A percentile compares a stretch with the other conserved stretches of the same genome.
phyloP scores from a whole-genome alignment of 768 basidiomycete species.

The Suillus tomentosus region DNA sequence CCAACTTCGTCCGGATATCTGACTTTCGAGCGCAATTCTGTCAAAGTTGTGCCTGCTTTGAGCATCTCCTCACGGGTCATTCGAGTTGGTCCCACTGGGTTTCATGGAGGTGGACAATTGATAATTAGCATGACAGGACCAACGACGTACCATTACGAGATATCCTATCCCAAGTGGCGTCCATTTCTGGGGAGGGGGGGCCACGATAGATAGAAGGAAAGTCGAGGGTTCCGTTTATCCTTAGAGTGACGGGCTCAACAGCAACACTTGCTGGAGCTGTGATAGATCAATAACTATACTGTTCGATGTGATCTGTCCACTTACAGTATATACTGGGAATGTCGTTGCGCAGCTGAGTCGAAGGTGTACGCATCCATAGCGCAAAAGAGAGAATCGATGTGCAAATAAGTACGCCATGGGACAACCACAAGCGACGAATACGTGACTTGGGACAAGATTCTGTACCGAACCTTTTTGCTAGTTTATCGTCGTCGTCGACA shows the following conservation, averaged over 20 bases:
- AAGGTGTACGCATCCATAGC: slow-evolving; percentile 13
- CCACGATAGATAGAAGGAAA: slow-evolving; percentile 15
- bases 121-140: too few species aligned
- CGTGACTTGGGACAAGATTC: background rate
- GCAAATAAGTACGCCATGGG: slow-evolving; percentile 7
- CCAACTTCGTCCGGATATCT: slow-evolving; percentile 15
- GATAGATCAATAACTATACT: background rate
- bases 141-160: too few species aligned
- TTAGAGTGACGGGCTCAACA: slow-evolving; percentile 13
- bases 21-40: slow-evolving; percentile 10
- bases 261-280: slow-evolving; percentile 17
- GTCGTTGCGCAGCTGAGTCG: background rate
- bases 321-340: slow-evolving; percentile 8
- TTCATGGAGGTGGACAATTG: background rate
- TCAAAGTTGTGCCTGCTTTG: slow-evolving; percentile 8
- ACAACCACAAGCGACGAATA: slow-evolving; percentile 7
- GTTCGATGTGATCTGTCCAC: background rate
- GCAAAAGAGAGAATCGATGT: slow-evolving; percentile 8
- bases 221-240: slow-evolving; percentile 13
- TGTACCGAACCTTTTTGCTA: background rate
- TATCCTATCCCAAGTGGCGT: too few species aligned
- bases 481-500: background rate
- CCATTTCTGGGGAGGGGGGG: slow-evolving; percentile 4
- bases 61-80: slow-evolving; percentile 12
- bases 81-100: background rate